Percentiles rank a stretch among this genome's conserved stretches.
Conservation (phyloP, 2,329 filamentous ascomycete species). For the Calonectria crousiana region DNA sequence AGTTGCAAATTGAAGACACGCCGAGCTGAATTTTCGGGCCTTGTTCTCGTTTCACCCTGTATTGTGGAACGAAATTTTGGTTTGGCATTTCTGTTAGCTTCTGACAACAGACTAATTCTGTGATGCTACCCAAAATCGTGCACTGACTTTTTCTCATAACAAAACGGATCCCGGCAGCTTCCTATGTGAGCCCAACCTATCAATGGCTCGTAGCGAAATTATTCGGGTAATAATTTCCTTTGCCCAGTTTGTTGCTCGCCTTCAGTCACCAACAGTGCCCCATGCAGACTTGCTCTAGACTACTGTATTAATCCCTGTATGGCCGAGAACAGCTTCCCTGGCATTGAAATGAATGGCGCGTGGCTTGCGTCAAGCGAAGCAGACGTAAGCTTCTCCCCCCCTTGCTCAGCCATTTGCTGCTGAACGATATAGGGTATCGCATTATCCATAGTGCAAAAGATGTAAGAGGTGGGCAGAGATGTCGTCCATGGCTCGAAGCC, state of each 20-base stretch:
- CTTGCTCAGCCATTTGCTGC: constrained; percentile 1
- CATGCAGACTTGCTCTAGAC: neutral
- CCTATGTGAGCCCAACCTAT: no score
- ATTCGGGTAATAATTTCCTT: neutral
- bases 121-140: no score
- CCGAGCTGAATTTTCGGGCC: no score
- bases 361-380: neutral
- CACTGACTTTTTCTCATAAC: no score
- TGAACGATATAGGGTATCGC: neutral
- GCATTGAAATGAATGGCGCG: neutral
- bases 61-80: no score
- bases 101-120: no score
- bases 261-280: neutral
- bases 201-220: neutral
- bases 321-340: neutral
- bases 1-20: no score
- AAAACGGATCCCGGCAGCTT: no score
- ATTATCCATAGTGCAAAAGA: constrained; percentile 1
- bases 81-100: no score
- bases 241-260: no score
- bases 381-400: neutral
- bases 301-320: neutral
- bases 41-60: no score
- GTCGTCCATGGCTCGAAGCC: constrained; percentile 2
- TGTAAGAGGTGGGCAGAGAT: neutral